Evolutionary conservation across 257 asterid genomes (phyloP), one percentile per base, ranked within the genome.

Genomic region (Echites panduratus): DNA sequence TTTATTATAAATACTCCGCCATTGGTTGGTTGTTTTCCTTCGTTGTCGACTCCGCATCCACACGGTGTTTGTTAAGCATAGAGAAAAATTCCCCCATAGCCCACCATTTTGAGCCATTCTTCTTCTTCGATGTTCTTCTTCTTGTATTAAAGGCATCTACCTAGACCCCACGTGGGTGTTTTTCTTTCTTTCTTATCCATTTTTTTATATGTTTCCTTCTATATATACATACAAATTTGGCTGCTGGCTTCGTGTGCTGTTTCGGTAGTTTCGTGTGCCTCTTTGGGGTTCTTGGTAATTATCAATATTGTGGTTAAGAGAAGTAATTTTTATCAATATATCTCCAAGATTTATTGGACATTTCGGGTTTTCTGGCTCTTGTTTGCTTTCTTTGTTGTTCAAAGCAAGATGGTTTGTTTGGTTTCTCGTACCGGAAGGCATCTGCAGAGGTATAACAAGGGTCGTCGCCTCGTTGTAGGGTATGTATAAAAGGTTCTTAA

Each of bases 401-500:
- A 45, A 5, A 45, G 2, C 68, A 76, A 69, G 29, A 84, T 89
- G 96, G 79, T 81, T 24, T 50, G 59, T 75, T 68, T 77, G 84
- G 84, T 81, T 78, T 80, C 96, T 73, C 85, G 96, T 1, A 85
- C 89, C 3, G 96, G 94, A 35, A 82, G 96, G 79, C 88, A 81
- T 74, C 71, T 89, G 84, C 96, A 89, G 84, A 79, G 96, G 70
- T 89, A 89, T 79, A 83, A 83, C 77, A 81, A 79, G 52, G 88
- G 91, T 11, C 84, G 84, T 44, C 88, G 94, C 16, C 94, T 86
- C 45, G 87, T 89, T 40, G 96, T 89, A 0, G 93, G 93, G 96
- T 87, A 69, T 7, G 82, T 47, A 3, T 32, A 32, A 32, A 32
- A 32, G 38, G 38, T 32, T 32, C 38, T 32, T 32, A 32, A 32